Evolutionary conservation across 441 rosid genomes (phyloP), one percentile per base, ranked within the genome.

Genomic region (Populus hybrid): DNA sequence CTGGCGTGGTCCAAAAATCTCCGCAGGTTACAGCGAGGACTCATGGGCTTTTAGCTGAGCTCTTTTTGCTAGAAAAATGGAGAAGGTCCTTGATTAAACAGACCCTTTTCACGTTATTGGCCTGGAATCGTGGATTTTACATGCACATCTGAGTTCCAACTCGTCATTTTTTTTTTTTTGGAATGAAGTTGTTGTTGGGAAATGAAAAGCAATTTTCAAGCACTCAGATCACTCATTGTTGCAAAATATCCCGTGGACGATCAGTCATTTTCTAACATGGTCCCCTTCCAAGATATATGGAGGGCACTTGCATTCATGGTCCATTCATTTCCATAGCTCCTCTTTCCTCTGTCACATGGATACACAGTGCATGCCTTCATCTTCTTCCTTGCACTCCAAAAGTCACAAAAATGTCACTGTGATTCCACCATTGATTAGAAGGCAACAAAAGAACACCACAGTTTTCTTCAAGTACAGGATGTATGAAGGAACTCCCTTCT

Each of bases 231-330:
- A 46, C 57, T 1, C 53, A 14, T 28, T 19, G 30, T 42, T 18
- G 28, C 64, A 28, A 70, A 40, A 66, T 46, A 69, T 2, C n/a
- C 24, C 40, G 23, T 73, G 72, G 42, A 73, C 34, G 32, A 34
- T 59, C 85, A 74, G 66, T 77, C 18, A 70, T 50, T 12, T 69
- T 72, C 68, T 11, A 66, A 21, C 46, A 21, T 46, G 82, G 79
- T 70, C 81, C 78, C 72, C 76, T 80, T 82, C 85, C 85, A 71
- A 83, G 76, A 83, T 86, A 78, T 73, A 59, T 84, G 85, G 86
- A 50, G 28, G 36, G 28, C 66, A 34, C 74, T 76, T 69, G 61
- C 64, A 70, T 73, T 74, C 77, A 28, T 71, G 6, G 73, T 76
- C 85, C 86, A 79, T 76, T 69, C 84, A 69, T 76, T 82, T 66